Evolutionary conservation across 1,284 basidiomycete genomes (phyloP).

Genomic region (Coniferiporia weirii): DNA sequence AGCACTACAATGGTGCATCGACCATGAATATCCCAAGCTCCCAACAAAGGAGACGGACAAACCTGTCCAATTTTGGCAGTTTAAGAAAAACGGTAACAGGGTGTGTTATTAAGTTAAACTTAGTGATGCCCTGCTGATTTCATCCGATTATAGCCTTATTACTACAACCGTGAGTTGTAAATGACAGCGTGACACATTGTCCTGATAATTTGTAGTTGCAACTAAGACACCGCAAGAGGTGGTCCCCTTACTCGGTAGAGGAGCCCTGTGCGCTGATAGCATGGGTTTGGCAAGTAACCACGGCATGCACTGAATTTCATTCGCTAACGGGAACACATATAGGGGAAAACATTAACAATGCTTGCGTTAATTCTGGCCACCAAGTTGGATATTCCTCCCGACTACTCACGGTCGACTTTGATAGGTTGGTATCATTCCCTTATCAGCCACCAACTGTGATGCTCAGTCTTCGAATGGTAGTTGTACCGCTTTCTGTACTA

Average conservation of each 20-base stretch:
- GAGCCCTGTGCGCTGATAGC: constrained; percentile 82
- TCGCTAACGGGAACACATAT: neutral
- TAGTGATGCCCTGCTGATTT: constrained; percentile 5
- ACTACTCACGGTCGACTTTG: constrained; percentile 63
- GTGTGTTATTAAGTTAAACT: constrained; percentile 30
- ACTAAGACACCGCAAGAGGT: constrained; percentile 71
- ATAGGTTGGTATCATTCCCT: constrained; percentile 51
- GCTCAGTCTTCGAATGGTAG: constrained; percentile 34
- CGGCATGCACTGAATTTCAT: constrained; percentile 16
- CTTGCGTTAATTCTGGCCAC: constrained; percentile 73
- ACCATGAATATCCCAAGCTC: constrained; percentile 67
- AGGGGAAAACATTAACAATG: constrained; percentile 86
- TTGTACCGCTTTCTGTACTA: constrained; percentile 81
- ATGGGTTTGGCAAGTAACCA: constrained; percentile 61
- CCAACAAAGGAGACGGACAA: constrained; percentile 61
- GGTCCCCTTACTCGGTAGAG: constrained; percentile 67
- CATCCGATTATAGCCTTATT: constrained; percentile 41
- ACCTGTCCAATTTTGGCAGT: constrained; percentile 85
- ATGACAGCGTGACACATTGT: neutral
- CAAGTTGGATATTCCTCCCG: constrained; percentile 51
- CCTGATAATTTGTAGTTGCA: constrained; percentile 46
- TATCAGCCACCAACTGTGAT: neutral
- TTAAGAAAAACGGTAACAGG: constrained; percentile 48
- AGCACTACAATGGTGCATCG: constrained; percentile 75
- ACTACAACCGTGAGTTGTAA: constrained; percentile 54